These are phyloP conservation scores for Parastagonospora nodorum DNA, from an alignment of 2,329 filamentous ascomycete genomes.

Conservation along the genomic window DNA sequence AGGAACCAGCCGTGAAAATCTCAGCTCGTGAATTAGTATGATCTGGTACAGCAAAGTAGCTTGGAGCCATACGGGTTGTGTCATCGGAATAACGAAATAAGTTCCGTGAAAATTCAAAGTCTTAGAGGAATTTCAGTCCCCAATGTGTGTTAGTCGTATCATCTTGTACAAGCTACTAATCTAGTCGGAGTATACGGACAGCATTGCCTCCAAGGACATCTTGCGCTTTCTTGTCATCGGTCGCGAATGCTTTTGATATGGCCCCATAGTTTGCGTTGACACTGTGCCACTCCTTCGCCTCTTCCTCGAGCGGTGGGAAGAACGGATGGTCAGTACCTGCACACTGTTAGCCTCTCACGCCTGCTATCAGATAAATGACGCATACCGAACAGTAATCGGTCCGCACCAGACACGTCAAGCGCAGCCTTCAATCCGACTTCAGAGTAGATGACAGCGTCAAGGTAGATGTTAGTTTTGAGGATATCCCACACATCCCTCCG, in stretches of 20 bases:
- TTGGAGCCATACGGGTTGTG: no score
- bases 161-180: conserved; percentile 3
- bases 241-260: conserved; percentile 59
- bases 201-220: conserved; percentile 67
- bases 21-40: no score
- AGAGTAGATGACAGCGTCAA: conserved; percentile 86
- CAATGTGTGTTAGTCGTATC: no score
- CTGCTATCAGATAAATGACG: conserved; percentile 2
- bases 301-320: conserved; percentile 73
- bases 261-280: conserved; percentile 64
- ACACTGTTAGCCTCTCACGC: conserved; percentile 6
- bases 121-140: no score
- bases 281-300: conserved; percentile 72
- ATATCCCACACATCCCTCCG: conserved; percentile 67
- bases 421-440: conserved; percentile 74
- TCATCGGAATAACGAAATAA: no score
- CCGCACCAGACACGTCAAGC: conserved; percentile 67
- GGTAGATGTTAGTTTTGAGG: conserved; percentile 76
- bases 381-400: conserved; percentile 74
- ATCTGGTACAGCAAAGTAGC: no score
- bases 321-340: conserved; percentile 78
- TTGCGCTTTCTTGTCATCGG: conserved; percentile 51
- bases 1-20: no score
- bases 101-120: no score
- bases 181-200: conserved; percentile 54